A percentile compares a stretch with the other conserved stretches of the same genome.
Evolutionary conservation across 257 asterid genomes (phyloP).

Genomic region (Eucommia ulmoides): DNA sequence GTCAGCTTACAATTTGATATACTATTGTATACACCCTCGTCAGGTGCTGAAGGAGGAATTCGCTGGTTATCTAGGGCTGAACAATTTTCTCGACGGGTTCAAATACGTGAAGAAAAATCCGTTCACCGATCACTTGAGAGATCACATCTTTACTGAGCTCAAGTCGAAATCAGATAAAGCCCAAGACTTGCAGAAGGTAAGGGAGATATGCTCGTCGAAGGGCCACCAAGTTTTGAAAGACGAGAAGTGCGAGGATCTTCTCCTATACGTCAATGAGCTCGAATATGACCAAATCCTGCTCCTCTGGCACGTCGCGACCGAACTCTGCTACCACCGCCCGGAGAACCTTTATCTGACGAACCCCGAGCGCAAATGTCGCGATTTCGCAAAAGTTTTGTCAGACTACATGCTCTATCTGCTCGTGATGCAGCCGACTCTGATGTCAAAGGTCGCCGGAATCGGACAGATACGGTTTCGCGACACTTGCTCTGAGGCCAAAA

Average conservation of each 20-base stretch:
- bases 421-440: constrained; percentile 44
- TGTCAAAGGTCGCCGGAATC: constrained; percentile 47
- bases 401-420: no score
- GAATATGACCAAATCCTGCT: constrained; percentile 54
- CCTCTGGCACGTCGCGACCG: no score
- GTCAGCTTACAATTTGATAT: constrained; percentile 23
- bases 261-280: constrained; percentile 10
- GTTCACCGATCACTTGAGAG: constrained; percentile 15
- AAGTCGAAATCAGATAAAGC: constrained; percentile 19
- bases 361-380: constrained; percentile 9
- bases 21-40: constrained; percentile 19
- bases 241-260: constrained; percentile 12
- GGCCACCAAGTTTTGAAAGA: constrained; percentile 34
- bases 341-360: neutral
- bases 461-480: no score
- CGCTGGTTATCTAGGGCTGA: constrained; percentile 14
- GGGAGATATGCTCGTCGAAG: constrained; percentile 29
- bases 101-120: constrained; percentile 4
- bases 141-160: constrained; percentile 28
- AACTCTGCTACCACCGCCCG: constrained; percentile 22
- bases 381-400: no score
- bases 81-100: constrained; percentile 8
- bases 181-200: constrained; percentile 21
- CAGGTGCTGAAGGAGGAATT: constrained; percentile 8
- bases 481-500: constrained; percentile 36